Conservation (phyloP, 1,139 yeast genomes). For the Cylindricascospora bacillispora region DNA sequence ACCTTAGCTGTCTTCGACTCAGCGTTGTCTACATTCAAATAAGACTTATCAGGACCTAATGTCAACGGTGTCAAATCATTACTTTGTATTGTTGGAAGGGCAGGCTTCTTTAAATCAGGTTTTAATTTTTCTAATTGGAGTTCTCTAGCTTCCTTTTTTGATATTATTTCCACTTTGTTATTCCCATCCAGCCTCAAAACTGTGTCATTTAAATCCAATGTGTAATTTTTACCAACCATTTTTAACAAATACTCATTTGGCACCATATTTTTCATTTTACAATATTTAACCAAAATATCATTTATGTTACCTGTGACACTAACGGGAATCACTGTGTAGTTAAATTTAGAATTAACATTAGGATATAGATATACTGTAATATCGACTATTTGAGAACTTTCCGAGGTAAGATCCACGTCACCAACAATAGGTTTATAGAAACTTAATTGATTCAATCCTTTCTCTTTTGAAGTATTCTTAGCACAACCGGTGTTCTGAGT, state of each 20-base stretch:
- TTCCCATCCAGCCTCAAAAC: slow-evolving; percentile 28
- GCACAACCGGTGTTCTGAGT: slow-evolving; percentile 4
- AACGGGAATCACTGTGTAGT: slow-evolving; percentile 21
- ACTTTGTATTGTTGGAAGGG: slow-evolving; percentile 24
- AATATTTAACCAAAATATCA: slow-evolving; percentile 25
- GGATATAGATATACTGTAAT: slow-evolving; percentile 27
- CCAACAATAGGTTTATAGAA: slow-evolving; percentile 28
- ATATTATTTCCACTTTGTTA: slow-evolving; percentile 19
- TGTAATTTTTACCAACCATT: slow-evolving; percentile 19
- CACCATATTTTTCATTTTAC: slow-evolving; percentile 24
- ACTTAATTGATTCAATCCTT: slow-evolving; percentile 22
- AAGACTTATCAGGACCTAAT: slow-evolving; percentile 14
- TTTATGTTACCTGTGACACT: slow-evolving; percentile 25
- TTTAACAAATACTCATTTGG: slow-evolving; percentile 26
- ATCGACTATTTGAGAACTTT: slow-evolving; percentile 18
- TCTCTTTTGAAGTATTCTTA: slow-evolving; percentile 3
- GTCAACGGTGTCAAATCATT: slow-evolving; percentile 25
- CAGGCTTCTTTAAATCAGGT: slow-evolving; percentile 17
- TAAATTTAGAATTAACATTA: slow-evolving; percentile 16
- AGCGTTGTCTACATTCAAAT: slow-evolving; percentile 7
- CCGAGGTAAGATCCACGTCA: slow-evolving; percentile 11
- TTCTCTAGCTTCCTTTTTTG: slow-evolving; percentile 23
- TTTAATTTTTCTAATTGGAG: slow-evolving; percentile 19
- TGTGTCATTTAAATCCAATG: slow-evolving; percentile 27
- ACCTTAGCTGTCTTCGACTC: slow-evolving; percentile 2